A percentile compares a stretch with the other conserved stretches of the same genome.
phyloP scores from a whole-genome alignment of 768 basidiomycete genomes.

The Podaxis pistillaris region DNA sequence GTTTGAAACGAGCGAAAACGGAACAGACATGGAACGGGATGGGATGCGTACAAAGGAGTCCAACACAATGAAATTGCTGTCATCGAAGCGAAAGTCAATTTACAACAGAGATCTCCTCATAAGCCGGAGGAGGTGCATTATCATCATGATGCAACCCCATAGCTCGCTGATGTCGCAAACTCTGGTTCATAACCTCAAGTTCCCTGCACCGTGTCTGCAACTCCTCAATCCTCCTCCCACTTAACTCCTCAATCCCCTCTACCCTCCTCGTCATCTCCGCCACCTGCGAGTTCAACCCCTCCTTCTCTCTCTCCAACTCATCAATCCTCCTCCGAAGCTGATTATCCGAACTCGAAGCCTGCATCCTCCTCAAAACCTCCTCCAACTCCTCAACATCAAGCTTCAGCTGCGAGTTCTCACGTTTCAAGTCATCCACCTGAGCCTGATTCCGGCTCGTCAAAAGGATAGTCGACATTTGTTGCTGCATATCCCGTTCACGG shows the following conservation, averaged over 20 bases:
- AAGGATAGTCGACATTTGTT: conserved; percentile 34
- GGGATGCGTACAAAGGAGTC: too few relatives aligned
- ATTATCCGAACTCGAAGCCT: conserved; percentile 26
- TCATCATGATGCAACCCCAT: conserved; percentile 19
- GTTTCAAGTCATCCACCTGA: conserved; percentile 29
- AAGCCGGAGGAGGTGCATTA: conserved; percentile 32
- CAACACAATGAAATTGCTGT: too few relatives aligned
- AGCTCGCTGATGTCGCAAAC: conserved; percentile 7
- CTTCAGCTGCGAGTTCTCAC: conserved; percentile 32
- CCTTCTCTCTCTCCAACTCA: conserved; percentile 33
- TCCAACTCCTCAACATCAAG: conserved; percentile 32
- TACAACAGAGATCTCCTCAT: conserved; percentile 28
- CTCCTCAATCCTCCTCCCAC: conserved; percentile 23
- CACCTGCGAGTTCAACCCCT: conserved; percentile 31
- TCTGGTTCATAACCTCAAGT: conserved; percentile 24
- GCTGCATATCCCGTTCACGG: conserved; percentile 33
- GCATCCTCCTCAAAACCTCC: conserved; percentile 28
- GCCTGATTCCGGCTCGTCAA: conserved; percentile 30
- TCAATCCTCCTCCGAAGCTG: conserved; percentile 25
- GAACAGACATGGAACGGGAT: too few relatives aligned
- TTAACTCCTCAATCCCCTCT: conserved; percentile 23
- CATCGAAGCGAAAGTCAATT: background rate
- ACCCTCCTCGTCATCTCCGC: conserved; percentile 25
- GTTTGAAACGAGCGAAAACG: too few relatives aligned
- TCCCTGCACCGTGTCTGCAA: conserved; percentile 27